Percentiles rank a stretch among this genome's conserved stretches.
Conservation (phyloP, 345 rosid genomes). For the Eucalyptus pumila region DNA sequence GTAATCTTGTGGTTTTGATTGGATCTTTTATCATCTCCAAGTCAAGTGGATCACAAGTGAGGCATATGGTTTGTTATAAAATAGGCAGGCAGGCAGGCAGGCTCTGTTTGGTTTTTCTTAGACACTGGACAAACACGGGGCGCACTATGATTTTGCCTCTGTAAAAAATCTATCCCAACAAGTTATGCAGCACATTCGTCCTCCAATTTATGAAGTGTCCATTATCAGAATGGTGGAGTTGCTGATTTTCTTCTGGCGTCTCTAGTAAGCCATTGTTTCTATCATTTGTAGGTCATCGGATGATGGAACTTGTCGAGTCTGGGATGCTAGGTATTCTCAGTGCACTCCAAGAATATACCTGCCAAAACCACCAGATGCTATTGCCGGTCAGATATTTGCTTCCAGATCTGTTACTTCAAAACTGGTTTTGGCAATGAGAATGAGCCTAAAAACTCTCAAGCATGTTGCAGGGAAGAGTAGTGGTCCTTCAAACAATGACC, state of each 20-base stretch:
- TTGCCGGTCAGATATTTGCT: conserved; percentile 42
- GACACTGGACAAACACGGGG: neutral
- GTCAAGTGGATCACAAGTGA: neutral
- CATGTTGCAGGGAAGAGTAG: conserved; percentile 45
- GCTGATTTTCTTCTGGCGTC: neutral
- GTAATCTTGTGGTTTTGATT: neutral
- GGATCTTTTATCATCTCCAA: neutral
- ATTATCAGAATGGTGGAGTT: neutral
- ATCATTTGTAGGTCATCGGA: conserved; percentile 69
- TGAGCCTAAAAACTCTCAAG: conserved; percentile 3
- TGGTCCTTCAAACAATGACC: conserved; percentile 32
- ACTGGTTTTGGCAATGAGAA: neutral
- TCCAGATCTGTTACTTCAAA: neutral
- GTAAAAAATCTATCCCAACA: neutral
- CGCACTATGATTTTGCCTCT: neutral
- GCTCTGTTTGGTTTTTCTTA: neutral
- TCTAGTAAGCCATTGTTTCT: neutral
- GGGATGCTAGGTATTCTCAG: conserved; percentile 92
- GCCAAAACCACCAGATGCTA: conserved; percentile 64
- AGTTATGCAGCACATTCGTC: neutral
- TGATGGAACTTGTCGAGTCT: conserved; percentile 98
- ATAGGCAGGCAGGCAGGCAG: neutral
- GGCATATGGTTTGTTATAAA: neutral
- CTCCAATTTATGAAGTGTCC: neutral
- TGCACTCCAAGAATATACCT: conserved; percentile 57